Base-by-base conservation (phyloP, 2,329 filamentous ascomycete genomes). In the Chalaropsis ovoidea region DNA sequence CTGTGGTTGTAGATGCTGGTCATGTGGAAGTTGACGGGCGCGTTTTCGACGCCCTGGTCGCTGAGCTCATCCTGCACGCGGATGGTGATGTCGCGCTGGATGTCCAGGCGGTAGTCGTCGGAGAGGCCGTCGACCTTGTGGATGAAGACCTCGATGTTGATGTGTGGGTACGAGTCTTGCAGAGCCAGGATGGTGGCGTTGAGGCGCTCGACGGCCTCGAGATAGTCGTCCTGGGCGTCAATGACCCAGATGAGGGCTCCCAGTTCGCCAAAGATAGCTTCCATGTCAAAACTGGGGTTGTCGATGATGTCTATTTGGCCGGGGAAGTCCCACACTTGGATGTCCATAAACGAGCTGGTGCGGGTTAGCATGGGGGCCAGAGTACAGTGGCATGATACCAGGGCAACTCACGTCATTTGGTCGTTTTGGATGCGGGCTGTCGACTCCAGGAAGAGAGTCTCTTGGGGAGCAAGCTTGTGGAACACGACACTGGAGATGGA, bases 401-500 rank as follows among this genome's bases (percentile, higher is more conserved):
- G 4, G 35, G 22, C 3, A 2, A 79, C 90, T 77, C 76, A 96
- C 92, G 94, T 90, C 81, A 97, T 92, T 2, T 89, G 90, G 71
- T 96, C 91, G 73, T 95, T 96, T 73, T 96, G 91, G 69, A 97
- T 95, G 41, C 89, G 84, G 10, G 91, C 92, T 3, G 94, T 99
- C 0, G 94, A 95, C 75, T 97, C 94, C 19, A 99, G 82, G 72
- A 96, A 99, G 17, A 99, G 78, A 0, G 94, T 97, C 77, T 99
- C 95, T 71, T 89, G 95, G 1, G 94, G 92, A 2, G 93, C 90
- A 73, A 97, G 86, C 75, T 99, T 99, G 76, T 97, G 92, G 72
- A 99, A 97, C n/a, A 99, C 93, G 61, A 99, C 95, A 72, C 91
- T 97, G 31, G 92, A 94, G 73, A 99, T 97, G 5, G 94, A 99